Evolutionary conservation across 352 stramenopile species (phyloP), one percentile per base, ranked within the genome.

Genomic region (Phytopythium cucurbitacearum): DNA sequence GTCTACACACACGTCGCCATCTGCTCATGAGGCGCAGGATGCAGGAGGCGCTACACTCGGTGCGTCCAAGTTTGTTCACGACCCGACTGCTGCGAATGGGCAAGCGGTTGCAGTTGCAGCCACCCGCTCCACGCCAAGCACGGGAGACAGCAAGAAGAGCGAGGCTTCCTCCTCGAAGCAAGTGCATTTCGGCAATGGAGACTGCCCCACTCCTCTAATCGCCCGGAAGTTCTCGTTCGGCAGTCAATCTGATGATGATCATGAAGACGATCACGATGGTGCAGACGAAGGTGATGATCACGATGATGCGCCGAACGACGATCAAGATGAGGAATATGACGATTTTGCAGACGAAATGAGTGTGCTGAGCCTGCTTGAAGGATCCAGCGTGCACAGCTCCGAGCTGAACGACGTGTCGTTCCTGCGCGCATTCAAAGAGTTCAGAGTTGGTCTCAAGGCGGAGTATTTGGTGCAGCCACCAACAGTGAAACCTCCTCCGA

Each of bases 321-420:
- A 51, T 11, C 39, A 68, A 5, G 59, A 77, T 43, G 64, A 76
- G 8, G 46, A 10, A 5, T 60, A 63, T 28, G 16, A 42, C 9
- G 46, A 51, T 11, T 36, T 67, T 4, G 59, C 76, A 40, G 61
- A 73, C 4, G 51, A 28, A 2, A 61, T 64, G 11, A 85, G 69
- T 37, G 16, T 60, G 3, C 45, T 84, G 40, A 87, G 78, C 46
- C 78, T 85, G 50, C 59, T 87, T 7, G 66, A 53, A 6, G 75
- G 70, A 38, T 84, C 78, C 2, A 85, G 71, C 16, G 56, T 89
- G 38, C 60, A 57, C 33, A 89, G 78, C 36, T 32, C 58, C 0
- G 78, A 86, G 40, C 64, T 89, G 16, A 86, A 80, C 43, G 67
- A 81, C 51, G 56, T 54, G 21, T 89, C 78, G 12, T 75, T 89